Percentiles rank a stretch among this genome's conserved stretches.
Evolutionary conservation across 371 early-diverging fungal species (phyloP).

Genomic region (Blakeslea trispora): DNA sequence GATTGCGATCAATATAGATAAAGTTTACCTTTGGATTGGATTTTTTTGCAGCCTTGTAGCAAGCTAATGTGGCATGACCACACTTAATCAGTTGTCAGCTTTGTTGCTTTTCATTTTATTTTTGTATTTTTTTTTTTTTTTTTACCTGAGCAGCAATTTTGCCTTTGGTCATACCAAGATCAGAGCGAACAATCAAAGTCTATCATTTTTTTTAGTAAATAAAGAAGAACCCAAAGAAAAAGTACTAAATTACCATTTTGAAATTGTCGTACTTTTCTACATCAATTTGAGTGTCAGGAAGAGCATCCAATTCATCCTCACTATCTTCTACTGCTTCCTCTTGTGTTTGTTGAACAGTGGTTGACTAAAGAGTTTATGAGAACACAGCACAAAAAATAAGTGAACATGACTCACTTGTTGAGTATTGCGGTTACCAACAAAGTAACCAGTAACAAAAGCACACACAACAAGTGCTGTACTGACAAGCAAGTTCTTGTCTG

Average conservation of each 20-base stretch:
- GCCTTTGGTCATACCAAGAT: conserved; percentile 95
- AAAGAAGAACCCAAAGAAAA: background rate
- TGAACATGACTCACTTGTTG: conserved; percentile 4
- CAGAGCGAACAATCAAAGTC: conserved; percentile 84
- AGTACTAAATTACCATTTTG: conserved; percentile 43
- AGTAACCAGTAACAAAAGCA: conserved; percentile 30
- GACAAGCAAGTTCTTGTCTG: background rate
- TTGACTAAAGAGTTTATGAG: no score
- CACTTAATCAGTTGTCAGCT: conserved; percentile 52
- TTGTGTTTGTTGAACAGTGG: background rate
- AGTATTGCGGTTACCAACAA: conserved; percentile 25
- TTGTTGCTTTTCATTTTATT: no score
- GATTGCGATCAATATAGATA: background rate
- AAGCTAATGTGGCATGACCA: conserved; percentile 92
- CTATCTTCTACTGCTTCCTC: conserved; percentile 28
- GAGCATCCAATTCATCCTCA: conserved; percentile 41
- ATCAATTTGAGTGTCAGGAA: conserved; percentile 33
- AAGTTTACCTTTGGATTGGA: conserved; percentile 56
- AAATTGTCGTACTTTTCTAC: conserved; percentile 40
- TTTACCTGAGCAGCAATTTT: conserved; percentile 91
- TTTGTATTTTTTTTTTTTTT: background rate
- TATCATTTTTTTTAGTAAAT: conserved; percentile 11
- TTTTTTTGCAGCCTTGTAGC: conserved; percentile 68
- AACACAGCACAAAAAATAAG: no score
- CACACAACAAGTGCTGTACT: conserved; percentile 22